phyloP scores from a whole-genome alignment of 768 basidiomycete genomes.

The Hypholoma sublateritium region DNA sequence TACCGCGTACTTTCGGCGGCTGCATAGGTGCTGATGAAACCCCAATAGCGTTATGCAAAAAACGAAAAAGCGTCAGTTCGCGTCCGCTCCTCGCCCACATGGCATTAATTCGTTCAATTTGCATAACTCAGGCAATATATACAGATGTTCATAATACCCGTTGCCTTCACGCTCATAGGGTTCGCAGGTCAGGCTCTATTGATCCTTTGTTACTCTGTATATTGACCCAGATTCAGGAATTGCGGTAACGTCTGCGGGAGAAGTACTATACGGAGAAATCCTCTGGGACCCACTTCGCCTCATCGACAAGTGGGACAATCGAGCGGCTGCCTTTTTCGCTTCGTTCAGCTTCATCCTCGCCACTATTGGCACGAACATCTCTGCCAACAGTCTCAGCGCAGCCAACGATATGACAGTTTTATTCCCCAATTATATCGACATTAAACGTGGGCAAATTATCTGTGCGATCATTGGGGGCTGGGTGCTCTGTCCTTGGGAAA shows the following conservation, averaged over 20 bases:
- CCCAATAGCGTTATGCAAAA: slow-evolving; percentile 66
- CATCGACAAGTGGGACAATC: slow-evolving; percentile 82
- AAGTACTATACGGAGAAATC: slow-evolving; percentile 62
- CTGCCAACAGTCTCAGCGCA: slow-evolving; percentile 70
- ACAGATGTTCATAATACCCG: slow-evolving; percentile 74
- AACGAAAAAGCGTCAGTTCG: slow-evolving; percentile 54
- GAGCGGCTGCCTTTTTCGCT: slow-evolving; percentile 83
- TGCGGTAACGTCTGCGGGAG: slow-evolving; percentile 76
- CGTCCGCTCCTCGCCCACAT: not conserved
- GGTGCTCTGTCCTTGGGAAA: slow-evolving; percentile 87
- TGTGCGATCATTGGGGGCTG: slow-evolving; percentile 85
- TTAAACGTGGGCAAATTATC: slow-evolving; percentile 74
- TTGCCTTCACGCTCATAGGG: slow-evolving; percentile 72
- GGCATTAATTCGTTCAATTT: not conserved
- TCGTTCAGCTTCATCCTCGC: slow-evolving; percentile 73
- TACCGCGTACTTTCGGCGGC: not conserved
- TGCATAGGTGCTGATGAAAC: not conserved
- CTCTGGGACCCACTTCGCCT: slow-evolving; percentile 77
- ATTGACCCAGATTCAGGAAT: slow-evolving; percentile 42
- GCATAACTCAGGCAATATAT: slow-evolving; percentile 52
- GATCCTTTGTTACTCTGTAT: not conserved
- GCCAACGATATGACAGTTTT: slow-evolving; percentile 88
- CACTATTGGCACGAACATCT: slow-evolving; percentile 72
- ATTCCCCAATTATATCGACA: slow-evolving; percentile 76
- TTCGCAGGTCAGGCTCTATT: slow-evolving; percentile 49